Conservation (phyloP, 106 monocot species). For the Xerophyta viscosa region DNA sequence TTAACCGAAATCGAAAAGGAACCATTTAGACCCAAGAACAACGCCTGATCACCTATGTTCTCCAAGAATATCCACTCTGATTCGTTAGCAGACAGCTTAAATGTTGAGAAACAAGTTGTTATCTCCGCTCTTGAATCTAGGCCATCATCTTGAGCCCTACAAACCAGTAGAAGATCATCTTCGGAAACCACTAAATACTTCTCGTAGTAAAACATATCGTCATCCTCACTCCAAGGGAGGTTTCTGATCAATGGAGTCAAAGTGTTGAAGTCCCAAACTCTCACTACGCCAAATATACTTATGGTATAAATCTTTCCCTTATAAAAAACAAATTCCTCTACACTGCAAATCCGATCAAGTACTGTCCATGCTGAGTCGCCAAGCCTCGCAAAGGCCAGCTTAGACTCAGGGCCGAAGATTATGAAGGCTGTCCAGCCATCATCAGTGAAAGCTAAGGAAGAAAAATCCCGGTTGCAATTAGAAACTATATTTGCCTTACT, state of each 20-base stretch:
- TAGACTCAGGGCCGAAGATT: background rate
- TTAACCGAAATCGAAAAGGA: background rate
- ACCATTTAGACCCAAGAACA: background rate
- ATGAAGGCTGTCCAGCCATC: background rate
- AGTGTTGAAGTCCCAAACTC: background rate
- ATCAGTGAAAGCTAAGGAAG: too few species aligned
- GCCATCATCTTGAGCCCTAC: background rate
- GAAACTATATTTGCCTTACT: too few species aligned
- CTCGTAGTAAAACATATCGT: background rate
- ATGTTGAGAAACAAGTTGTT: background rate
- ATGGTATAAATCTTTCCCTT: background rate
- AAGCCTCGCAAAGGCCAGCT: background rate
- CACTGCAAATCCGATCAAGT: background rate
- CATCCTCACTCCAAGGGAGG: too few species aligned
- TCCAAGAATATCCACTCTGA: background rate
- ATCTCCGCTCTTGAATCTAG: background rate
- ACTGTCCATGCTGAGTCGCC: background rate
- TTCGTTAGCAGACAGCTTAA: background rate
- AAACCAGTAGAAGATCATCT: background rate
- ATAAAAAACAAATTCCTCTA: background rate
- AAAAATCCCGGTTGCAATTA: too few species aligned
- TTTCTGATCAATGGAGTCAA: background rate
- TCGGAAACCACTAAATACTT: background rate
- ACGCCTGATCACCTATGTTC: background rate
- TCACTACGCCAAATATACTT: background rate